Evolutionary conservation across 805 yeast species (phyloP).

Genomic region (Nakazawaea pomicola): DNA sequence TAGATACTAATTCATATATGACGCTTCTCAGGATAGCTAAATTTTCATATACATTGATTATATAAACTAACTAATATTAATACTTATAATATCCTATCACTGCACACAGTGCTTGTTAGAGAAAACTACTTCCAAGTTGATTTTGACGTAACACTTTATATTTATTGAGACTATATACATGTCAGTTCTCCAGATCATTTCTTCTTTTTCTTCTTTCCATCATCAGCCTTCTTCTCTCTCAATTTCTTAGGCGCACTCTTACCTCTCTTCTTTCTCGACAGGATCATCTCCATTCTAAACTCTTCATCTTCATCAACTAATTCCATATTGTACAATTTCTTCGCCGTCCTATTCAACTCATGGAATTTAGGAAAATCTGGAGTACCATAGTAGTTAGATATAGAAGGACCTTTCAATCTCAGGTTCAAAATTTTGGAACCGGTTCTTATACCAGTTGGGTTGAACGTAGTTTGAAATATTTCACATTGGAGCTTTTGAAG

Average conservation of each 20-base stretch:
- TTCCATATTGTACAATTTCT: conserved; percentile 36
- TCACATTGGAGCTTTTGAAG: conserved; percentile 57
- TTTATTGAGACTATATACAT: no score
- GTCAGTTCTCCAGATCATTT: neutral
- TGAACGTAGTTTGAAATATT: conserved; percentile 66
- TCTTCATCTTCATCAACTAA: conserved; percentile 66
- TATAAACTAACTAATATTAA: no score
- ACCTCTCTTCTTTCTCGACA: conserved; percentile 73
- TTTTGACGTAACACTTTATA: no score
- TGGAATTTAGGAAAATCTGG: conserved; percentile 60
- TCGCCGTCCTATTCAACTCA: conserved; percentile 49
- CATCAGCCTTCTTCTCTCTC: conserved; percentile 39
- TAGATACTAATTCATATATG: no score
- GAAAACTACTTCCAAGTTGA: no score
- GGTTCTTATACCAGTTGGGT: conserved; percentile 60
- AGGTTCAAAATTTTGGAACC: conserved; percentile 67
- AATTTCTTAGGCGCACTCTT: conserved; percentile 80
- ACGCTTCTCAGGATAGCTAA: no score
- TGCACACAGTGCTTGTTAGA: no score
- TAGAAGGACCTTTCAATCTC: conserved; percentile 68
- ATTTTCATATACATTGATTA: no score
- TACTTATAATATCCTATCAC: no score
- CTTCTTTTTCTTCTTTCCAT: conserved; percentile 36
- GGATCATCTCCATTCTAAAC: conserved; percentile 62
- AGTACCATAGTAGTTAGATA: conserved; percentile 71